Conservation (phyloP, 2,329 filamentous ascomycete genomes). For the Beauveria bassiana region DNA sequence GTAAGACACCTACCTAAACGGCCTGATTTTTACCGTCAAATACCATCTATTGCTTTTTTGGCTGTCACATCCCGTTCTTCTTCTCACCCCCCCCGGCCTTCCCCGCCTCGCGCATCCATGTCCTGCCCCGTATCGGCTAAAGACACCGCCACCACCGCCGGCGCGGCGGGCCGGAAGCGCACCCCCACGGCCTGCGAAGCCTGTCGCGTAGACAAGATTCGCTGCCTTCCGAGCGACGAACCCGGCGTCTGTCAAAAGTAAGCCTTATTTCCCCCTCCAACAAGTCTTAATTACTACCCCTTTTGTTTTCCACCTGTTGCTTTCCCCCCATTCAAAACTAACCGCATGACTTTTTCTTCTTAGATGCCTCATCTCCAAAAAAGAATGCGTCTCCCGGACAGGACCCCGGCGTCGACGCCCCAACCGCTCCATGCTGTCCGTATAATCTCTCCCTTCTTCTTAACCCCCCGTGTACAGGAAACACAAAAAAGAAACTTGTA, state of each 20-base stretch:
- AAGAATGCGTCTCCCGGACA: slow-evolving; percentile 45
- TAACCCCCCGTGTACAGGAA: no score
- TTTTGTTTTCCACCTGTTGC: not conserved
- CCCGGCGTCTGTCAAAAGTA: slow-evolving; percentile 6
- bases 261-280: no score
- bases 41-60: no score
- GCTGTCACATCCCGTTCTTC: no score
- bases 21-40: no score
- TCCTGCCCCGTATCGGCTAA: not conserved
- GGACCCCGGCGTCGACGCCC: slow-evolving; percentile 42
- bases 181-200: slow-evolving; percentile 5
- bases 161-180: not conserved
- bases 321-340: not conserved
- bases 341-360: not conserved
- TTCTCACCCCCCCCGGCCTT: not conserved
- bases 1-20: no score
- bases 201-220: slow-evolving; percentile 3
- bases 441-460: not conserved
- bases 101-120: not conserved
- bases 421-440: slow-evolving; percentile 34
- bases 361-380: slow-evolving; percentile 45
- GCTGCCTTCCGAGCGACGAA: slow-evolving; percentile 6
- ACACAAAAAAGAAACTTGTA: no score
- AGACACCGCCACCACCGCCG: not conserved
- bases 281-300: no score